Evolutionary conservation across 805 yeast genomes (phyloP).

Genomic region (Lipomyces japonicus): DNA sequence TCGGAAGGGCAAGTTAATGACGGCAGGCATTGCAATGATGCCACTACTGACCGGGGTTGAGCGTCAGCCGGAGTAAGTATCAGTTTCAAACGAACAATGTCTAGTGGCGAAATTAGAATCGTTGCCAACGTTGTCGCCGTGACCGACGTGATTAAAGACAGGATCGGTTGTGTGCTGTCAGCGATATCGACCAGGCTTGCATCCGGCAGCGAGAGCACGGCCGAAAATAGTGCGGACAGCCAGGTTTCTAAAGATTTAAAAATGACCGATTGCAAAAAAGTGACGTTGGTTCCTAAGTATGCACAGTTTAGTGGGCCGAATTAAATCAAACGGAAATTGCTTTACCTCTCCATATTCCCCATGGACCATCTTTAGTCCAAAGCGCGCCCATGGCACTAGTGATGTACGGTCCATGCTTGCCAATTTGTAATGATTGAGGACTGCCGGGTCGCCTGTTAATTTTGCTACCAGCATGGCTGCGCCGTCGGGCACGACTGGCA

Average conservation of each 20-base stretch:
- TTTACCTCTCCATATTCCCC: constrained; percentile 56
- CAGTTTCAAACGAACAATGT: constrained; percentile 71
- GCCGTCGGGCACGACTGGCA: neutral
- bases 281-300: constrained; percentile 61
- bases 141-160: constrained; percentile 64
- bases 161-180: constrained; percentile 71
- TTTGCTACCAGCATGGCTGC: neutral
- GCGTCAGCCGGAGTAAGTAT: constrained; percentile 62
- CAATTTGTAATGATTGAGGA: constrained; percentile 20
- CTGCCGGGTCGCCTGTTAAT: constrained; percentile 1
- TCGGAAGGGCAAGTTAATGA: constrained; percentile 53
- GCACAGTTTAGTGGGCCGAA: constrained; percentile 55
- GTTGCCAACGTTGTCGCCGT: constrained; percentile 71
- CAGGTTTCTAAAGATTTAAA: constrained; percentile 80
- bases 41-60: constrained; percentile 63
- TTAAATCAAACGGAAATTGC: constrained; percentile 37
- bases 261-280: constrained; percentile 72
- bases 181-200: constrained; percentile 79
- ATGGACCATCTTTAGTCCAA: constrained; percentile 62
- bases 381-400: constrained; percentile 43
- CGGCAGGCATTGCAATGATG: constrained; percentile 53
- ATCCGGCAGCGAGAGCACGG: constrained; percentile 77
- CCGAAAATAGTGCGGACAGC: constrained; percentile 84
- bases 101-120: constrained; percentile 71
- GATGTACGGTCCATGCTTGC: constrained; percentile 34